These are phyloP conservation scores for Stemphylium vesicarium DNA, from an alignment of 2,329 filamentous ascomycete species.

Conservation along the genomic window DNA sequence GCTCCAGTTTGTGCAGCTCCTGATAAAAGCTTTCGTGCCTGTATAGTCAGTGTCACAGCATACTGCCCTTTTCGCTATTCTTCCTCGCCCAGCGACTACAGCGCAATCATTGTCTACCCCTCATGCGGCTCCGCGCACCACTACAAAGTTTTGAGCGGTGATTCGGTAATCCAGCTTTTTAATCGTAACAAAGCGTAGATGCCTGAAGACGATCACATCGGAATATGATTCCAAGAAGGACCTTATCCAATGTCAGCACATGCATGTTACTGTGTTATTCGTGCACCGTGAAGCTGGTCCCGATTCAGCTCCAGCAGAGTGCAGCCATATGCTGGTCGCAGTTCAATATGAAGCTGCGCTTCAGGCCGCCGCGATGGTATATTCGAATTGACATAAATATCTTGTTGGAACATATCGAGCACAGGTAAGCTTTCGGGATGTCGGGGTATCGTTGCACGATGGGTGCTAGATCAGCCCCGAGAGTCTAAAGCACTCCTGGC, in stretches of 20 bases:
- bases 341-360: constrained; percentile 24
- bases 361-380: constrained; percentile 24
- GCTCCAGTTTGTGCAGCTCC: too few relatives aligned
- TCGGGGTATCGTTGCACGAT: neutral
- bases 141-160: too few relatives aligned
- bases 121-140: too few relatives aligned
- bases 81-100: too few relatives aligned
- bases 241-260: constrained; percentile 43
- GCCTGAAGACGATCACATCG: constrained; percentile 47
- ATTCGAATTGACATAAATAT: neutral
- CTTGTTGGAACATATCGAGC: neutral
- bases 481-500: neutral
- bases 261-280: constrained; percentile 36
- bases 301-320: constrained; percentile 29
- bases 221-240: constrained; percentile 46
- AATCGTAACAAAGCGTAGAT: constrained; percentile 40
- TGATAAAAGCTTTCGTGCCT: too few relatives aligned
- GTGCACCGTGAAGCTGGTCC: constrained; percentile 24
- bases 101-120: too few relatives aligned
- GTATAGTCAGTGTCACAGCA: too few relatives aligned
- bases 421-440: neutral
- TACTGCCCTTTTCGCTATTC: too few relatives aligned
- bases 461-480: neutral
- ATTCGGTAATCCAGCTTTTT: too few relatives aligned
- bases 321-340: constrained; percentile 30